phyloP scores from a whole-genome alignment of 257 asterid species.

The Ligustrum vulgare region DNA sequence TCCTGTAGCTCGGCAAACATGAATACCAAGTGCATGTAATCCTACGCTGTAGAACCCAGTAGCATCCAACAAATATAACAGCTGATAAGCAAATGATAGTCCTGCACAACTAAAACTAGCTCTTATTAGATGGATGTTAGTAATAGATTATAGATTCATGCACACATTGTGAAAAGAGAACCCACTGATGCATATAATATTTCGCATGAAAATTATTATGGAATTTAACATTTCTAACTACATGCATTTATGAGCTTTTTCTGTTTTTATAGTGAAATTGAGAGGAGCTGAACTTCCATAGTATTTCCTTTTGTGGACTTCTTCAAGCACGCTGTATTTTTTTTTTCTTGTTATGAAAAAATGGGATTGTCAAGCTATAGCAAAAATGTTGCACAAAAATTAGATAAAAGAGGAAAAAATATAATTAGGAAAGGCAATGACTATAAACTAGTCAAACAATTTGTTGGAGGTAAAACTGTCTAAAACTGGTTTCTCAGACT shows the following conservation, averaged over 20 bases:
- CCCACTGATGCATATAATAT: slow-evolving; percentile 12
- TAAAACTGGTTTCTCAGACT: background rate
- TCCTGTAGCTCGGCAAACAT: slow-evolving; percentile 98
- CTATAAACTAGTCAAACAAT: background rate
- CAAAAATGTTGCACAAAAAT: background rate
- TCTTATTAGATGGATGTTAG: slow-evolving; percentile 28
- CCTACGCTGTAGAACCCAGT: slow-evolving; percentile 90
- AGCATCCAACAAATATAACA: slow-evolving; percentile 90
- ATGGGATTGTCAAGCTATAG: background rate
- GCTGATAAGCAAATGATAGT: slow-evolving; percentile 88
- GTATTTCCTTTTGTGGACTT: background rate
- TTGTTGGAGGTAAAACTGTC: background rate
- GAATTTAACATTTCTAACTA: background rate
- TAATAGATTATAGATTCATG: slow-evolving; percentile 11
- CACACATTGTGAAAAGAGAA: slow-evolving; percentile 6
- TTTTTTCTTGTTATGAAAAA: background rate
- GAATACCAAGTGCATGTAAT: slow-evolving; percentile 85
- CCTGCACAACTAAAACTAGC: slow-evolving; percentile 53
- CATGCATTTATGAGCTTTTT: slow-evolving; percentile 2
- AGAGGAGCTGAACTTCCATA: background rate
- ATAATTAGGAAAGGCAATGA: slow-evolving; percentile 8
- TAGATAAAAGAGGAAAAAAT: slow-evolving; percentile 3
- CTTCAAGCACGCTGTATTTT: background rate
- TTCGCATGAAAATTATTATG: background rate
- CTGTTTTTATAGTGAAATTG: background rate